Percentiles rank a stretch among this genome's conserved stretches.
phyloP scores from a whole-genome alignment of 2,329 filamentous ascomycete genomes.

The Epichloe coenophiala region DNA sequence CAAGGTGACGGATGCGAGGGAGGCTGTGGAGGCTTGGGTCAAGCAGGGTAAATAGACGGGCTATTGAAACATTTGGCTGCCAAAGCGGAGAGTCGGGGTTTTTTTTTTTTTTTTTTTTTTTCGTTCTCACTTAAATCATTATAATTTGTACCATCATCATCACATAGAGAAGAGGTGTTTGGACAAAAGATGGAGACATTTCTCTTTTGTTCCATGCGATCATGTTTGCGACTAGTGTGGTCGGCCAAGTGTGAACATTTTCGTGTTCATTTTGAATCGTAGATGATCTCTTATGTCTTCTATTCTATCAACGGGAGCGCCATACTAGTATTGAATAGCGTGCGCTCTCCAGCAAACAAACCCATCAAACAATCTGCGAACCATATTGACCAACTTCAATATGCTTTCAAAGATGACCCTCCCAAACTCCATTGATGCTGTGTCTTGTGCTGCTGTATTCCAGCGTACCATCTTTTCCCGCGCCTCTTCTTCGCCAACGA shows the following conservation, averaged over 20 bases:
- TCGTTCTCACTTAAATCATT: not conserved
- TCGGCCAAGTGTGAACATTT: too few relatives aligned
- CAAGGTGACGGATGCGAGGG: slow-evolving; percentile 62
- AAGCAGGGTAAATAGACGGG: slow-evolving; percentile 63
- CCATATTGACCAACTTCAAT: not conserved
- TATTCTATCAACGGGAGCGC: not conserved
- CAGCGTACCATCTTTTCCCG: not conserved
- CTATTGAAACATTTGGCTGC: slow-evolving; percentile 8
- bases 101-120: too few relatives aligned
- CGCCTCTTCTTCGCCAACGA: not conserved
- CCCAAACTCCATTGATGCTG: slow-evolving; percentile 7
- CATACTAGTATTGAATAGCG: not conserved
- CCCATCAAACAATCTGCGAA: not conserved
- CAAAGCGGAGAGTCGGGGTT: too few relatives aligned
- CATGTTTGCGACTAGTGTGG: not conserved
- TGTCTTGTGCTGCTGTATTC: not conserved
- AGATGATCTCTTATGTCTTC: not conserved
- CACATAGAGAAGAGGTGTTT: slow-evolving; percentile 16
- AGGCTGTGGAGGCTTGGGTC: slow-evolving; percentile 77
- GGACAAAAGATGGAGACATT: not conserved
- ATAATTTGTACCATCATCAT: slow-evolving; percentile 23
- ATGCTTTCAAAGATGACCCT: not conserved
- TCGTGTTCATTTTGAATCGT: not conserved
- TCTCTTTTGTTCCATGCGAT: not conserved
- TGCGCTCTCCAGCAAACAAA: not conserved